Evolutionary conservation across 768 basidiomycete species (phyloP), one percentile per base, ranked within the genome.

Genomic region (Rhodotorula toruloides): DNA sequence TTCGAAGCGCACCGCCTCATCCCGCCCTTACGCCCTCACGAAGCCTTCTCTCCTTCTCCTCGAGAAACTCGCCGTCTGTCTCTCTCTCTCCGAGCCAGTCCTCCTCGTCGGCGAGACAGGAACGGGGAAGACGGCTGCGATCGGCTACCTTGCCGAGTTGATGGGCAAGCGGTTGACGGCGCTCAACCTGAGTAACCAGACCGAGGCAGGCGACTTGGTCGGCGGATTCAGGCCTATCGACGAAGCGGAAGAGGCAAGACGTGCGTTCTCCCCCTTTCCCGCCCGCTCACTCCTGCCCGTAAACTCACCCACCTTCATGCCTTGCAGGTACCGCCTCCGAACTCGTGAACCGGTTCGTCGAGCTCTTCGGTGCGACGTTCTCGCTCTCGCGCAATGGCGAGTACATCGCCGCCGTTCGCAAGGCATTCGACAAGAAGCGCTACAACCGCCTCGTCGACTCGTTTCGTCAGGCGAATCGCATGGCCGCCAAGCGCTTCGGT

Each of bases 171-270:
- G 86, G 1, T 82, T 99, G 40, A 83, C 91, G 60, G 90, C 92
- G 1, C 83, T 99, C 63, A 99, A 99, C 76, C 77, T 98, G 73
- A 96, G 91, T 3, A 90, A 93, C 74, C 96, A 99, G 77, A 96
- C 93, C 1, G 94, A 98, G 76, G 88, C 90, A 2, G 87, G 90
- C 4, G 96, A 99, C 78, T 79, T 98, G 7, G 80, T 99, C 9
- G 96, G 96, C 43, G 93, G 93, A 0, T 92, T 94, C 77, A 93
- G 92, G 76, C 96, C 96, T n/a, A 81, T 98, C 12, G 91, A 98
- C 76, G 84, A 91, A 11, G 85, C 64, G 1, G 71, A 71, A 36
- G 71, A 71, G 37, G 65, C 69, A 1, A 32, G 62, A n/a, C 40
- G 74, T 75, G 61, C 54, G 68, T 67, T 40, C 25, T 17, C 27